These are phyloP conservation scores for Cytospora piceicola DNA, from an alignment of 2,329 filamentous ascomycete species.

Conservation along the genomic window DNA sequence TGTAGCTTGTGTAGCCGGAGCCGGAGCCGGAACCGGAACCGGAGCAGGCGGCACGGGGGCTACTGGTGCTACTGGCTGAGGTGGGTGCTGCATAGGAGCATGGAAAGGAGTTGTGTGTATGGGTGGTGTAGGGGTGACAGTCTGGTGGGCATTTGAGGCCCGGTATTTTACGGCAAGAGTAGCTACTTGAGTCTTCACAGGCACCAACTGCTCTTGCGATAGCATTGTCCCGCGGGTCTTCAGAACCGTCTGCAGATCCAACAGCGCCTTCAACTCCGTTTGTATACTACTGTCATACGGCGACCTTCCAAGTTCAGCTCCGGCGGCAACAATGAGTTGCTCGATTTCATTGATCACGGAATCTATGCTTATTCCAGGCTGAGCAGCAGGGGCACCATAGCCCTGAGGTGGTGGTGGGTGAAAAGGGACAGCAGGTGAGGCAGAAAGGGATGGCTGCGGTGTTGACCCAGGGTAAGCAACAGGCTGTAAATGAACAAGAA, in stretches of 20 bases:
- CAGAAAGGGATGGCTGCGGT: slow-evolving; percentile 44
- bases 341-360: slow-evolving; percentile 83
- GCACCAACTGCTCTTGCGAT: slow-evolving; percentile 78
- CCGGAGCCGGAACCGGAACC: slow-evolving; percentile 39
- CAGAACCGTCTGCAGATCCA: slow-evolving; percentile 82
- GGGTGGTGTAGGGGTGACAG: slow-evolving; percentile 39
- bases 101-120: slow-evolving; percentile 40
- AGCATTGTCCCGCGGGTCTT: slow-evolving; percentile 69
- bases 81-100: slow-evolving; percentile 39
- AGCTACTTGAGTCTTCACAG: slow-evolving; percentile 84
- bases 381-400: slow-evolving; percentile 44
- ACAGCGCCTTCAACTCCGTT: slow-evolving; percentile 79
- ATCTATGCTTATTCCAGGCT: slow-evolving; percentile 64
- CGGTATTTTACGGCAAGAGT: slow-evolving; percentile 70
- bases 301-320: slow-evolving; percentile 74
- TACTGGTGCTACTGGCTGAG: slow-evolving; percentile 39
- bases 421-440: slow-evolving; percentile 44
- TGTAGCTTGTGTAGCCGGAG: slow-evolving; percentile 40
- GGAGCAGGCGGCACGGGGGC: slow-evolving; percentile 40
- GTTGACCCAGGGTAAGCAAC: slow-evolving; percentile 34
- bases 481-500: slow-evolving; percentile 29
- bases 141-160: slow-evolving; percentile 45
- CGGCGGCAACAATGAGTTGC: slow-evolving; percentile 73
- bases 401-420: slow-evolving; percentile 47
- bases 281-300: slow-evolving; percentile 77